These are phyloP conservation scores for Nepenthes alata DNA, from an alignment of 179 eudicot species.

Conservation along the genomic window DNA sequence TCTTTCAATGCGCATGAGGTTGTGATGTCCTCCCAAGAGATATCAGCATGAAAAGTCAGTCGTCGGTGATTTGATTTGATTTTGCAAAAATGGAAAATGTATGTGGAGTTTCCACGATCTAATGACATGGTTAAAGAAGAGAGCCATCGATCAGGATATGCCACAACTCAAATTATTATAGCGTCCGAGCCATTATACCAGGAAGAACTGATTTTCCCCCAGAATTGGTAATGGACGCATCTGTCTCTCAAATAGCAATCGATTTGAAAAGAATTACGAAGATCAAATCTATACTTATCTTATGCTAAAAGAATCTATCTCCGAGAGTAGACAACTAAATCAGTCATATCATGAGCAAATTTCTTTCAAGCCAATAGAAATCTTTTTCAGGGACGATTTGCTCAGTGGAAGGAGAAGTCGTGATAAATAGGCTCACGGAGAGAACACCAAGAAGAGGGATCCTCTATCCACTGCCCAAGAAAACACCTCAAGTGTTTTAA, in stretches of 20 bases:
- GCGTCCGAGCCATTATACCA: conserved; percentile 80
- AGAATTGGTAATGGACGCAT: conserved; percentile 67
- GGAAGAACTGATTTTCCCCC: conserved; percentile 41
- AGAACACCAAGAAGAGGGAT: conserved; percentile 5
- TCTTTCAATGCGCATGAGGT: too few relatives aligned
- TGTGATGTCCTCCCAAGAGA: too few relatives aligned
- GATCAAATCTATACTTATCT: too few relatives aligned
- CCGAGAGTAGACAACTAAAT: too few relatives aligned
- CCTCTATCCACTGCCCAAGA: conserved; percentile 46
- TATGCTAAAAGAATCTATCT: too few relatives aligned
- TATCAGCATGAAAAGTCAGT: too few relatives aligned
- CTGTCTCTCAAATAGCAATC: too few relatives aligned
- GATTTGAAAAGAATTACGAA: too few relatives aligned
- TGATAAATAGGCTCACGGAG: conserved; percentile 54
- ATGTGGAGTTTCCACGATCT: conserved; percentile 58
- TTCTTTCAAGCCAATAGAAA: neutral
- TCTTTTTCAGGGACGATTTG: conserved; percentile 4
- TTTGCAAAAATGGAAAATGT: conserved; percentile 10
- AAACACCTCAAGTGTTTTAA: conserved; percentile 31
- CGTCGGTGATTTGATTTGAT: too few relatives aligned
- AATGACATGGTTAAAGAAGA: conserved; percentile 20
- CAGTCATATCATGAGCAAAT: too few relatives aligned
- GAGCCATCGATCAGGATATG: conserved; percentile 58
- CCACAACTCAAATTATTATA: conserved; percentile 24
- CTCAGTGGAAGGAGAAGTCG: conserved; percentile 88